A percentile compares a stretch with the other conserved stretches of the same genome.
These are phyloP conservation scores for Cryphonectria parasitica DNA, from an alignment of 2,329 filamentous ascomycete genomes.

Conservation along the genomic window DNA sequence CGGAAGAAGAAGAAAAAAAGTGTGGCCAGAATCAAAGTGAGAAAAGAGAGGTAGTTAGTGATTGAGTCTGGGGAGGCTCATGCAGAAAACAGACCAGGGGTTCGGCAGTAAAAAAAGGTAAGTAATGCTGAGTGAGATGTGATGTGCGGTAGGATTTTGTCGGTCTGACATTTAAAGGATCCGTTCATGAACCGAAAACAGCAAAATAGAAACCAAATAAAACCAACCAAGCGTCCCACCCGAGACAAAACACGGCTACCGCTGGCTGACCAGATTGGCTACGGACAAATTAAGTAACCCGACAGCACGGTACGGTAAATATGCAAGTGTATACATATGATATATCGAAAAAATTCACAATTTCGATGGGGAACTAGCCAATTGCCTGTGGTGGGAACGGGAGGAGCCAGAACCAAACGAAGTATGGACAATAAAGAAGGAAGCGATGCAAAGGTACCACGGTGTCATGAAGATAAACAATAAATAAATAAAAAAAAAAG, in stretches of 20 bases:
- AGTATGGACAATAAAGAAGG: neutral
- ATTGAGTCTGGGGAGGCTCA: neutral
- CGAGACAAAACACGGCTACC: neutral
- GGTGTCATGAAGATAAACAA: no score
- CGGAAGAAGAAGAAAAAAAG: neutral
- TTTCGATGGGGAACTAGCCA: neutral
- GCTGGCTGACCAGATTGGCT: neutral
- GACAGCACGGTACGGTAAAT: neutral
- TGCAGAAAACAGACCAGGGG: neutral
- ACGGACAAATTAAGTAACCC: neutral
- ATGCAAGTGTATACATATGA: neutral
- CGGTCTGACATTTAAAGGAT: slow-evolving; percentile 2
- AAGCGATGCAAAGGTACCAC: no score
- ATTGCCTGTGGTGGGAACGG: neutral
- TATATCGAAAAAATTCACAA: no score
- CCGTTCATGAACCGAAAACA: neutral
- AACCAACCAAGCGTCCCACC: neutral
- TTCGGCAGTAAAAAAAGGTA: neutral
- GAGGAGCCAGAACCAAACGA: neutral
- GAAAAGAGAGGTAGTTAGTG: neutral
- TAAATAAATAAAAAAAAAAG: neutral
- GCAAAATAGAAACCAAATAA: slow-evolving; percentile 13
- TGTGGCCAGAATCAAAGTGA: neutral
- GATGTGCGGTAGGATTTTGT: neutral
- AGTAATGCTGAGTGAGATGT: slow-evolving; percentile 7